Evolutionary conservation across 1,284 basidiomycete genomes (phyloP), one percentile per base, ranked within the genome.

Genomic region (Ceratobasidium sp.): DNA sequence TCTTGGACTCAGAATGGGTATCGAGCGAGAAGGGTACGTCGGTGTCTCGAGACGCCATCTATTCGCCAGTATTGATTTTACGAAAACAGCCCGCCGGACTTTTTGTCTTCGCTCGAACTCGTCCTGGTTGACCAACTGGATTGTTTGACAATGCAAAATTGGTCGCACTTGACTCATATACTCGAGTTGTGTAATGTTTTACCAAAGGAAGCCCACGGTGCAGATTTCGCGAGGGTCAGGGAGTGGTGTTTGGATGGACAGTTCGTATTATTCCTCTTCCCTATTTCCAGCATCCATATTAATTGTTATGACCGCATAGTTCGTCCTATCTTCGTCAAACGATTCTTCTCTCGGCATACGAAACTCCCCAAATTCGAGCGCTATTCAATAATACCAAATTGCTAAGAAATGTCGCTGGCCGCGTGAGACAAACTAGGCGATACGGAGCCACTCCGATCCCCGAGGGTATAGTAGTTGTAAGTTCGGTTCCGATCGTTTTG

Each of bases 141-240:
- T 79, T 91, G 93, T 1, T 87, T 99, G 79, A 87, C 89, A 6
- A 99, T 99, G 97, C 97, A 99, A 83, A 99, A 99, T 78, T 99
- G 97, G 97, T 96, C 98, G 64, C 97, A 99, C 79, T 39, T 39
- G 41, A 39, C 45, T 23, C 57, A 52, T 9, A n/a, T 60, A 26
- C 43, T 55, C 18, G 36, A 50, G 28, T 21, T 72, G 23, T 72
- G 48, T 34, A 98, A 98, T 82, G 85, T 90, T 76, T 85, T 98
- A 26, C 97, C 97, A 0, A 93, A 94, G 77, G 92, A 95, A 78
- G 94, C 95, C 4, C 94, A 92, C 77, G 93, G 97, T 72, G 90
- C 94, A 28, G 97, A 99, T 82, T 98, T 99, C 81, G 96, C 95
- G 5, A 88, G 97, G 21, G 93, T 98, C 77, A 98, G 97, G 82